Evolutionary conservation across 1,284 basidiomycete species (phyloP), one percentile per base, ranked within the genome.

Genomic region (Singerocomus rubriflavus): DNA sequence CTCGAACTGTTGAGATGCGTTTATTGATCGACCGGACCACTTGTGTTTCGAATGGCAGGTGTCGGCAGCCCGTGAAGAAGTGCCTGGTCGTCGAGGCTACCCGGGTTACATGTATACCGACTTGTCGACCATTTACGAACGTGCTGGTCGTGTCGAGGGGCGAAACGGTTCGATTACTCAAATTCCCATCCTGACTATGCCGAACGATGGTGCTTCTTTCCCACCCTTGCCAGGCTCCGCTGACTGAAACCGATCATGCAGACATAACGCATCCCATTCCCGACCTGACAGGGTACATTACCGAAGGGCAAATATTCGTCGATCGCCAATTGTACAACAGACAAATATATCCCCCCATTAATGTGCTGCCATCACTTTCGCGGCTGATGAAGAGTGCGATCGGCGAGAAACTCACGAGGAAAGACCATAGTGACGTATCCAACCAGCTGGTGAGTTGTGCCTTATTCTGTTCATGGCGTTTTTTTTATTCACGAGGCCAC

Each of bases 201-300:
- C 97, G 31, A 99, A 99, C 77, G 97, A 99, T 73, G 94, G 93
- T 91, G 72, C 57, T 52, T 60, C 50, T 50, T 55, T 53, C 56
- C 44, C 51, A 56, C 51, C 57, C 59, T 59, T 57, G 55, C 47
- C 57, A 55, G 51, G 51, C 26, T 54, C 60, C 34, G 64, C 34
- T 47, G 45, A 49, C 64, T 64, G 62, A 64, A 29, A 46, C 41
- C 49, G 66, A 57, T 48, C 51, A 43, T 56, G 21, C 67, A 95
- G 94, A 99, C 80, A 99, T 99, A 72, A 99, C 97, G 38, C 97
- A 99, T 73, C 97, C 97, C 51, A 99, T 99, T 73, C 97, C 96
- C 63, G 97, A 99, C 84, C 80, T 99, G 75, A 99, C 94, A 60
- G 97, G 97, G 47, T 99, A 99, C 76, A 99, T 99, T 70, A 98